These are phyloP conservation scores for Mucor circinelloides DNA, from an alignment of 371 early-diverging fungal species.

Conservation along the genomic window DNA sequence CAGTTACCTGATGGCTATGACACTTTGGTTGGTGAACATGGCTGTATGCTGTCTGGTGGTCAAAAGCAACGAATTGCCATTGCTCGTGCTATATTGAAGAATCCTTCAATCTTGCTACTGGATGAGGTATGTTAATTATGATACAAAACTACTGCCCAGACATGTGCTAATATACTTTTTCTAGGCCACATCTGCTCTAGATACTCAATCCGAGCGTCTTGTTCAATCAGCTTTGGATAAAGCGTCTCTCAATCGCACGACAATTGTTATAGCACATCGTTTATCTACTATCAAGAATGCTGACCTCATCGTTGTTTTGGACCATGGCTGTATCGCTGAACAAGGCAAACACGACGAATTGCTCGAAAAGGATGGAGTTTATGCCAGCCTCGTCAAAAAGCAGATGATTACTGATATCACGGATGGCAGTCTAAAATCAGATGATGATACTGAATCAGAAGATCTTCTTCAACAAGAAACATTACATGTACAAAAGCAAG, in stretches of 20 bases:
- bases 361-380: conserved; percentile 42
- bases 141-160: conserved; percentile 56
- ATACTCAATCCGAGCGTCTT: conserved; percentile 79
- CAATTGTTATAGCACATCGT: conserved; percentile 89
- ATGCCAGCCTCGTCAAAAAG: conserved; percentile 50
- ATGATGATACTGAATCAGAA: not conserved
- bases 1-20: conserved; percentile 69
- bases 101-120: conserved; percentile 66
- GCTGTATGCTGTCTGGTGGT: conserved; percentile 77
- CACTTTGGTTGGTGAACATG: conserved; percentile 60
- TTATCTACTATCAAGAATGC: conserved; percentile 76
- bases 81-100: conserved; percentile 70
- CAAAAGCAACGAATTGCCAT: conserved; percentile 85
- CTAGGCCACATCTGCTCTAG: conserved; percentile 78
- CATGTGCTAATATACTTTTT: conserved; percentile 3
- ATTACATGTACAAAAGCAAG: conserved; percentile 17
- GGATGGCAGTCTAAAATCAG: not conserved
- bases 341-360: conserved; percentile 67
- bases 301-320: conserved; percentile 77
- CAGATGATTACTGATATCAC: conserved; percentile 24
- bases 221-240: conserved; percentile 78
- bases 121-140: conserved; percentile 56
- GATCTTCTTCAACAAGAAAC: conserved; percentile 3
- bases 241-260: conserved; percentile 73
- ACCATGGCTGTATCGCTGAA: conserved; percentile 67